phyloP scores from a whole-genome alignment of 805 yeast species.

The Metschnikowia sp. region DNA sequence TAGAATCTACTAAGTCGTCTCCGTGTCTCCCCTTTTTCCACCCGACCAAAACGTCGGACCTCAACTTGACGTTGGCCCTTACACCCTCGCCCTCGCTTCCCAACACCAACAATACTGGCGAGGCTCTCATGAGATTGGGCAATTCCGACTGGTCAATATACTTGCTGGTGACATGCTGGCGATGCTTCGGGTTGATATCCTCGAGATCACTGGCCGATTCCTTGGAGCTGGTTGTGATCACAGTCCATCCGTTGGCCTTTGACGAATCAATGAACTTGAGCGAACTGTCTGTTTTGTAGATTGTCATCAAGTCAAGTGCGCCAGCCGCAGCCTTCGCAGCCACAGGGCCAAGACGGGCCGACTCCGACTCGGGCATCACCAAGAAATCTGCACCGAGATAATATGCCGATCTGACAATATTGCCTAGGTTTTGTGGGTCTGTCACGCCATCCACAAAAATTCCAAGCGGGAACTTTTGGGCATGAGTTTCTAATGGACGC shows the following conservation, averaged over 20 bases:
- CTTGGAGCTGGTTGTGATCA: conserved; percentile 57
- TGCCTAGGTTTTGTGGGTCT: conserved; percentile 88
- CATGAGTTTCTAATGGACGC: conserved; percentile 20
- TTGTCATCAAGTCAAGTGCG: conserved; percentile 68
- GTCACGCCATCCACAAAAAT: conserved; percentile 73
- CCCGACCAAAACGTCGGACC: conserved; percentile 52
- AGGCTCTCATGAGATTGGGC: conserved; percentile 35
- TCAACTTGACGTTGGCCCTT: conserved; percentile 57
- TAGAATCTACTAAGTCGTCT: conserved; percentile 58
- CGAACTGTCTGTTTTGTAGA: conserved; percentile 58
- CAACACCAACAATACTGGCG: conserved; percentile 68
- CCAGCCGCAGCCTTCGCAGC: conserved; percentile 84
- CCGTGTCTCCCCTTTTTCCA: conserved; percentile 32
- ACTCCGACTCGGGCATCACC: conserved; percentile 62
- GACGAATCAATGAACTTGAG: conserved; percentile 58
- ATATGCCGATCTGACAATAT: conserved; percentile 74
- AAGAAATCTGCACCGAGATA: conserved; percentile 81
- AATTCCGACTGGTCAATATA: conserved; percentile 42
- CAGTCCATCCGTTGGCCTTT: conserved; percentile 62
- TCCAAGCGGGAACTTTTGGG: conserved; percentile 54
- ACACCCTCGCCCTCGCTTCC: conserved; percentile 89
- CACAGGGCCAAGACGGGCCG: conserved; percentile 73
- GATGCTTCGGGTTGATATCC: conserved; percentile 24
- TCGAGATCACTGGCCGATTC: conserved; percentile 22
- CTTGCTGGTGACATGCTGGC: conserved; percentile 30